Base-by-base conservation (phyloP, 2,329 filamentous ascomycete genomes). In the Bipolaris bicolor region DNA sequence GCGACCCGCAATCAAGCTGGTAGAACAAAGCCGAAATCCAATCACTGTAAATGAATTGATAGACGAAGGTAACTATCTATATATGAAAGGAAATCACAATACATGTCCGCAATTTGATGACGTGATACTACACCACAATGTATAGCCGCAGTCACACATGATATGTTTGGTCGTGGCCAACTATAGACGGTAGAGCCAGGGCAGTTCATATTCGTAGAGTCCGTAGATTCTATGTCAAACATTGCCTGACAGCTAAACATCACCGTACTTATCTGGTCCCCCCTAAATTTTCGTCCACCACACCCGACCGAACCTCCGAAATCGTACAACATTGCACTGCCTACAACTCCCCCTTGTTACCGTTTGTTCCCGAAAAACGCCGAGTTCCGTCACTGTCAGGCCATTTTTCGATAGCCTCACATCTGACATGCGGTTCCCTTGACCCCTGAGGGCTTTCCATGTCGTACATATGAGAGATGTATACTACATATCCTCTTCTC, bases 371-470 rank as follows among this genome's bases (percentile, higher is more conserved):
- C 44, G 26, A 40, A 24, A 43, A 20, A 18, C 37, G 20, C 31
- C 43, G 16, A 41, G 11, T 41, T 41, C 24, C 31, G 48, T 43
- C 44, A 45, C 52, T 57, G 55, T 57, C 55, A 57, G 49, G 24
- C 44, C 39, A 33, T 50, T 39, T 53, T 57, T 33, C 44, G 52
- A 57, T 53, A 43, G 44, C 49, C 49, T 53, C 44, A 39, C 54
- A 54, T 48, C 16, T 48, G 46, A 37, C 46, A 48, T 22, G 39
- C 24, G 6, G 39, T 24, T 11, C 7, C 37, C 18, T 11, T 29
- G 26, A 11, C 11, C 22, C 6, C 26, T 9, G 9, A 2, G 3
- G 20, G 13, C 20, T n/a, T 24, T 26, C 29, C 26, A 18, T 24
- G 39, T 24, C 10, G 10, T 13, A 40, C 37, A 39, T 15, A 39